Percentiles rank a stretch among this genome's conserved stretches.
phyloP scores from a whole-genome alignment of 2,329 filamentous ascomycete species.

The Aspergillus intermedius region DNA sequence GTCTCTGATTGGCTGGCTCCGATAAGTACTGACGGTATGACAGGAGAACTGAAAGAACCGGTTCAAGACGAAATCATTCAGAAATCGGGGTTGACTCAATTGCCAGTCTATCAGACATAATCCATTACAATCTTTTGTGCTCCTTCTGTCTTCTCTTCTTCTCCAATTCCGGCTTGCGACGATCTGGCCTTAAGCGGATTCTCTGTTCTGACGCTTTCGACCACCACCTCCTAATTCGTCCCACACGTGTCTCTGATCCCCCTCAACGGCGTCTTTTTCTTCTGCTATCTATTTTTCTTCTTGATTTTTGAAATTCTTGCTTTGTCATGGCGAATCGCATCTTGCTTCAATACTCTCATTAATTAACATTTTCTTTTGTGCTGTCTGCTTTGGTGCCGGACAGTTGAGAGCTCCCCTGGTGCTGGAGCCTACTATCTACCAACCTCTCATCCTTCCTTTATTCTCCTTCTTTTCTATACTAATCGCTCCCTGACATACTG shows the following conservation, averaged over 20 bases:
- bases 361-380: slow-evolving; percentile 11
- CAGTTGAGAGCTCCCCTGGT: slow-evolving; percentile 9
- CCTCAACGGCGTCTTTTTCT: slow-evolving; percentile 6
- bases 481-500: slow-evolving; percentile 5
- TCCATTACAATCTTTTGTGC: slow-evolving; percentile 4
- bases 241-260: slow-evolving; percentile 19
- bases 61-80: not conserved
- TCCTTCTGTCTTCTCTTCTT: slow-evolving; percentile 7
- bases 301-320: slow-evolving; percentile 8
- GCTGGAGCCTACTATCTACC: slow-evolving; percentile 10
- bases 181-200: slow-evolving; percentile 30
- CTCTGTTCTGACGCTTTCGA: slow-evolving; percentile 19
- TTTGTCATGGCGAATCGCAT: slow-evolving; percentile 30
- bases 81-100: not conserved
- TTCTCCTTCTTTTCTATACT: slow-evolving; percentile 5
- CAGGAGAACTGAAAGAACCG: not conserved
- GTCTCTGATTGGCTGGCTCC: slow-evolving; percentile 7
- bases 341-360: slow-evolving; percentile 32
- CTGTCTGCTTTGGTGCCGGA: slow-evolving; percentile 7
- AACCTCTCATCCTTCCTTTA: slow-evolving; percentile 5
- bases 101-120: no score
- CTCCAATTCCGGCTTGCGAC: slow-evolving; percentile 7
- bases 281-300: slow-evolving; percentile 13
- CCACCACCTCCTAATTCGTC: slow-evolving; percentile 23
- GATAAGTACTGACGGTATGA: not conserved